phyloP scores from a whole-genome alignment of 371 early-diverging fungal species.

The Sporodiniella umbellata region DNA sequence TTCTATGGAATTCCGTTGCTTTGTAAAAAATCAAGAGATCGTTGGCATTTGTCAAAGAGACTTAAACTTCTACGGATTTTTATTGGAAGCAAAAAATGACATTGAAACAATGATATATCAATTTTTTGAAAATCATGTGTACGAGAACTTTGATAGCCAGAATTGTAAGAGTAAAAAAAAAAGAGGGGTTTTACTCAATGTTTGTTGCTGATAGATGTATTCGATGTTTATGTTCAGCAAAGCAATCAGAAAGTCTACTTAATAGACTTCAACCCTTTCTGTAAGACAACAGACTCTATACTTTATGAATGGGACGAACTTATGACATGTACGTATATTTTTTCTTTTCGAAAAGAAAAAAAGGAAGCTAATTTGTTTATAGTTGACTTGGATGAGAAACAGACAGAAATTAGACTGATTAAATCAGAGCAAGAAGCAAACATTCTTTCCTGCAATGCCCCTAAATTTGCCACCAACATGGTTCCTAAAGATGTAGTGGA shows the following conservation, averaged over 20 bases:
- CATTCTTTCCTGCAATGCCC: slow-evolving; percentile 35
- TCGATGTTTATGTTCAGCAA: slow-evolving; percentile 81
- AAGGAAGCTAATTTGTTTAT: neutral
- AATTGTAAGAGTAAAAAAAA: slow-evolving; percentile 30
- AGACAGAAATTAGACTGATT: slow-evolving; percentile 46
- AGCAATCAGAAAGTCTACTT: slow-evolving; percentile 61
- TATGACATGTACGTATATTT: slow-evolving; percentile 32
- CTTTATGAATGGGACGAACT: slow-evolving; percentile 83
- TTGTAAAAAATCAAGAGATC: slow-evolving; percentile 67
- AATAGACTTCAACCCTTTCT: slow-evolving; percentile 89
- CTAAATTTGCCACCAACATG: slow-evolving; percentile 63
- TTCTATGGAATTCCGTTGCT: slow-evolving; percentile 92
- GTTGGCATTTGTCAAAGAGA: slow-evolving; percentile 78
- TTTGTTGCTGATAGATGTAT: slow-evolving; percentile 57
- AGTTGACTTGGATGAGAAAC: slow-evolving; percentile 21
- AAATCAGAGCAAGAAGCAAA: slow-evolving; percentile 50
- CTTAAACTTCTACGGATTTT: slow-evolving; percentile 72
- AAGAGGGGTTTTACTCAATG: neutral
- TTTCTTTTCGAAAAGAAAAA: neutral
- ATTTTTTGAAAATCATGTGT: slow-evolving; percentile 66
- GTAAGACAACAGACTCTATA: slow-evolving; percentile 71
- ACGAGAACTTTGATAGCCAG: slow-evolving; percentile 52
- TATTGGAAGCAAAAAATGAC: slow-evolving; percentile 55
- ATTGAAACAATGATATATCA: slow-evolving; percentile 52
- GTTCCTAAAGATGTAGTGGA: slow-evolving; percentile 77